These are phyloP conservation scores for Filosporella fistucella DNA, from an alignment of 495 filamentous ascomycete genomes.

Conservation along the genomic window DNA sequence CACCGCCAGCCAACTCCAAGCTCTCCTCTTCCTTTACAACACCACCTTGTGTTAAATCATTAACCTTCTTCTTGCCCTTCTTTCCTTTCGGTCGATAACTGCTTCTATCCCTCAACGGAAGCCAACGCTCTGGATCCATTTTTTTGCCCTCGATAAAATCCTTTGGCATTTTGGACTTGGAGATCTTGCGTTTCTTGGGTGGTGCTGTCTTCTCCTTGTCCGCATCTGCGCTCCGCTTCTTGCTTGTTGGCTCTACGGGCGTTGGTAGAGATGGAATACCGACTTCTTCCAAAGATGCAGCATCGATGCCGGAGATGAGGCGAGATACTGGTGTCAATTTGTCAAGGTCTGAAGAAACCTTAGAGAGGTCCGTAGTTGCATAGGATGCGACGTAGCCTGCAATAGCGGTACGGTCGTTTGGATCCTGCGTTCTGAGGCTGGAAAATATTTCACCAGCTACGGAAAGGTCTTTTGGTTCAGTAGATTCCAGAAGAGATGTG, in stretches of 20 bases:
- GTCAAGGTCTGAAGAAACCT: constrained; percentile 54
- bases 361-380: constrained; percentile 59
- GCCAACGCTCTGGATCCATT: constrained; percentile 86
- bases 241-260: constrained; percentile 28
- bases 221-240: constrained; percentile 49
- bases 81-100: constrained; percentile 85
- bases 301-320: constrained; percentile 63
- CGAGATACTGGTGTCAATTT: constrained; percentile 60
- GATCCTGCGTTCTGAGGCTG: constrained; percentile 55
- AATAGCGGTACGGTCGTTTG: constrained; percentile 57
- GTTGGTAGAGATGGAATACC: constrained; percentile 65
- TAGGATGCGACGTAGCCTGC: constrained; percentile 84
- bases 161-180: constrained; percentile 70
- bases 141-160: constrained; percentile 69
- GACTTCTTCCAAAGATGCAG: constrained; percentile 62
- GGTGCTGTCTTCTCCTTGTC: constrained; percentile 39
- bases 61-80: constrained; percentile 80
- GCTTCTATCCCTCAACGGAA: constrained; percentile 83
- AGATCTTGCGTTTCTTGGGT: constrained; percentile 59
- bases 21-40: constrained; percentile 63
- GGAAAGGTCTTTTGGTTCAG: constrained; percentile 56
- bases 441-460: constrained; percentile 73
- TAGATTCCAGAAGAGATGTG: constrained; percentile 70
- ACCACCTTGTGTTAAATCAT: constrained; percentile 81
- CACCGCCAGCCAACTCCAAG: constrained; percentile 56